phyloP scores from a whole-genome alignment of 2,329 filamentous ascomycete genomes.

The Alternaria panax region DNA sequence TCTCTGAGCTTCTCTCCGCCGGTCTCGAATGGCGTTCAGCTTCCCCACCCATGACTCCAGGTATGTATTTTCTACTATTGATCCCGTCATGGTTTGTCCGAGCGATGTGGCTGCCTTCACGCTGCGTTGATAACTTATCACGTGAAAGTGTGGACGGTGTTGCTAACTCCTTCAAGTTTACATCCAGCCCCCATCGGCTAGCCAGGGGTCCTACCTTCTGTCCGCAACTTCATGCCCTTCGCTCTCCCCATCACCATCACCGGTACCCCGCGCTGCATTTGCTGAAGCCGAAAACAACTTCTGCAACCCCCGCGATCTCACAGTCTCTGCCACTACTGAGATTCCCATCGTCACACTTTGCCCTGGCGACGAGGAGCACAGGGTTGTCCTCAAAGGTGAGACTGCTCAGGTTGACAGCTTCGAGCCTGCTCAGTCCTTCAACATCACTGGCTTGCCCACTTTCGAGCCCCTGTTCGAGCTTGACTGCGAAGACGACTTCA shows the following conservation, averaged over 20 bases:
- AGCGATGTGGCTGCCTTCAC: not conserved
- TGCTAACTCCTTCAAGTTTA: conserved; percentile 61
- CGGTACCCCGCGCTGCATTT: conserved; percentile 72
- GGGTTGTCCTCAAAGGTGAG: conserved; percentile 59
- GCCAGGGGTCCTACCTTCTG: conserved; percentile 71
- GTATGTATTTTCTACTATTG: conserved; percentile 62
- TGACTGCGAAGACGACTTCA: conserved; percentile 90
- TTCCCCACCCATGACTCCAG: conserved; percentile 88
- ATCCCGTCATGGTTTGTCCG: not conserved
- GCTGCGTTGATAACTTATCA: not conserved
- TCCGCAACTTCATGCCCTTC: conserved; percentile 80
- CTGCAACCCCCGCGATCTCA: conserved; percentile 90
- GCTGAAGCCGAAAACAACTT: conserved; percentile 80
- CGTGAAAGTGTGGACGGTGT: conserved; percentile 1
- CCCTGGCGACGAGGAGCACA: conserved; percentile 68
- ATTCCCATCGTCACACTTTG: conserved; percentile 69
- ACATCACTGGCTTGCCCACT: conserved; percentile 67
- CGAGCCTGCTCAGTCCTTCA: conserved; percentile 43
- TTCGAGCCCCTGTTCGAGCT: conserved; percentile 90
- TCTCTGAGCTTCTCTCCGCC: conserved; percentile 74
- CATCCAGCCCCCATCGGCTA: conserved; percentile 72
- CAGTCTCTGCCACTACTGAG: conserved; percentile 69
- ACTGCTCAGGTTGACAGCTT: conserved; percentile 48
- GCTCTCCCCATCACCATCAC: conserved; percentile 85
- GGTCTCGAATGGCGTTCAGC: conserved; percentile 78